Percentiles rank a stretch among this genome's conserved stretches.
Evolutionary conservation across 805 yeast species (phyloP).

Genomic region (Dipodascus geniculatus): DNA sequence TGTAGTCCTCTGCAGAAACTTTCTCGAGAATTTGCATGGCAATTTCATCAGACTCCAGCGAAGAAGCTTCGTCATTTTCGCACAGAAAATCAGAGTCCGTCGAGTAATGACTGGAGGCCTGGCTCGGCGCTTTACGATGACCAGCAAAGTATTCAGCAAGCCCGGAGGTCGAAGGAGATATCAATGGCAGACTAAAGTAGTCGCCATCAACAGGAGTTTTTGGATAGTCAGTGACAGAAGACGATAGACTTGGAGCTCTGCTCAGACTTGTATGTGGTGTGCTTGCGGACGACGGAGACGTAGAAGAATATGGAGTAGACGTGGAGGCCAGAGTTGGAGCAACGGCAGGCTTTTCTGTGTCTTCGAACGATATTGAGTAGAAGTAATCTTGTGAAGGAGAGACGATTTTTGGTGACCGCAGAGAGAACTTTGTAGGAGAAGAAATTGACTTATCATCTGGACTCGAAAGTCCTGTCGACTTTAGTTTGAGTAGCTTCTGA

Average conservation of each 20-base stretch:
- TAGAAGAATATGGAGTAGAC: not conserved
- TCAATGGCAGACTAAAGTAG: not conserved
- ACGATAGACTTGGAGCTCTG: not conserved
- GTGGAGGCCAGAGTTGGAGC: not conserved
- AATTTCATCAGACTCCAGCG: constrained; percentile 24
- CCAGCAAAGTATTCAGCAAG: not conserved
- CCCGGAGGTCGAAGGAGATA: not conserved
- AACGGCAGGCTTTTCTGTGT: constrained; percentile 6
- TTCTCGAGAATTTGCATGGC: constrained; percentile 24
- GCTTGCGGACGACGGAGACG: too few relatives aligned
- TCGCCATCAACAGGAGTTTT: not conserved
- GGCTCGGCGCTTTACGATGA: not conserved
- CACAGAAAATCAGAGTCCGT: not conserved
- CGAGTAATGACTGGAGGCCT: not conserved
- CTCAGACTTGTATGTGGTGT: not conserved
- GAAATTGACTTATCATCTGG: not conserved
- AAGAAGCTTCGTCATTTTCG: not conserved
- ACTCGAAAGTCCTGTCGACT: not conserved
- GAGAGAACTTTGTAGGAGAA: not conserved
- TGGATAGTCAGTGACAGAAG: not conserved
- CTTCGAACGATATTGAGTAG: constrained; percentile 14
- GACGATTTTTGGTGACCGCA: not conserved
- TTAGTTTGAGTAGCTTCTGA: constrained; percentile 11
- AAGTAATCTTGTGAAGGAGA: constrained; percentile 10
- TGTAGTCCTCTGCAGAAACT: constrained; percentile 19